Percentiles rank a stretch among this genome's conserved stretches.
These are phyloP conservation scores for Aspergillus unguis DNA, from an alignment of 2,329 filamentous ascomycete species.

Conservation along the genomic window DNA sequence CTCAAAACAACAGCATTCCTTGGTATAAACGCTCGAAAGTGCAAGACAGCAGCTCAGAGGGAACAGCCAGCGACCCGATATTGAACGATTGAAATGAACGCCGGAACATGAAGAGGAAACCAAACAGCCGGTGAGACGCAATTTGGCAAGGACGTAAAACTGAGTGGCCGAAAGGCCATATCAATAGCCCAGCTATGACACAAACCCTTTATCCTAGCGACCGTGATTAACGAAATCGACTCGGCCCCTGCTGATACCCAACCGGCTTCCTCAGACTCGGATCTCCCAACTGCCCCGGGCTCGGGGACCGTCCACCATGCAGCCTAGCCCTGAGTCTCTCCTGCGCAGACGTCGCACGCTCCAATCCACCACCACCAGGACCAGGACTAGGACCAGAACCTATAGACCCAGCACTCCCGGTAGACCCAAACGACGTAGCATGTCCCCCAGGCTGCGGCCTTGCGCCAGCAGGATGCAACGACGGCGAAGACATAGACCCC, in stretches of 20 bases:
- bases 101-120: no score
- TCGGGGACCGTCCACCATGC: constrained; percentile 53
- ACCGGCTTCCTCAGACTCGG: constrained; percentile 33
- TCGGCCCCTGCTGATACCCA: constrained; percentile 21
- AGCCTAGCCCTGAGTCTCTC: constrained; percentile 77
- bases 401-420: constrained; percentile 14
- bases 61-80: not conserved
- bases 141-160: no score
- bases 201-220: not conserved
- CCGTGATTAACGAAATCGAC: constrained; percentile 12
- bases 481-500: constrained; percentile 17
- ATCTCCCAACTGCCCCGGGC: constrained; percentile 30
- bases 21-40: not conserved
- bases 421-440: constrained; percentile 68
- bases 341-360: constrained; percentile 56
- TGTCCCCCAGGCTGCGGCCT: constrained; percentile 70
- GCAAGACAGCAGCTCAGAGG: not conserved
- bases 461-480: constrained; percentile 34
- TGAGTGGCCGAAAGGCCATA: no score
- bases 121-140: no score
- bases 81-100: not conserved
- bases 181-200: no score
- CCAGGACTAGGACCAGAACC: not conserved
- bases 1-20: not conserved
- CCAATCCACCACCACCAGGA: constrained; percentile 16